Evolutionary conservation across 1,284 basidiomycete genomes (phyloP), one percentile per base, ranked within the genome.

Genomic region (Moniliophthora roreri): DNA sequence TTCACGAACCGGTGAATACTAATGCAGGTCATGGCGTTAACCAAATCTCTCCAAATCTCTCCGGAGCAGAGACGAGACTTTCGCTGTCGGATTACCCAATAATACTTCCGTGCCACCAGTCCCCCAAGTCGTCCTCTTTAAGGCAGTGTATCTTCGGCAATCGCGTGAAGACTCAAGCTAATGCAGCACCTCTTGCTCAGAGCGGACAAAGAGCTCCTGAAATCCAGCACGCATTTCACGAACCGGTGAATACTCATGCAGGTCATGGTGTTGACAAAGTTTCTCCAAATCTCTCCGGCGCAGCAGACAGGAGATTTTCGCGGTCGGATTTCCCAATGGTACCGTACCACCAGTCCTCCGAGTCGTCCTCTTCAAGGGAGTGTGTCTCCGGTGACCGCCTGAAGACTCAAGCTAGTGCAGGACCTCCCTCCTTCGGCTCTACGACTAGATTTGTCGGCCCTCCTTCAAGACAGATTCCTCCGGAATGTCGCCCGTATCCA

Each of bases 21-120:
- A 32, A n/a, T 18, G 13, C 28, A 13, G 44, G 28, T 26, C 11
- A 26, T 46, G 3, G 13, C 7, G 44, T n/a, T 8, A 15, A 46
- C n/a, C 26, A 11, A 32, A 11, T 32, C 11, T 11, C n/a, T n/a
- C n/a, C n/a, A n/a, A n/a, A n/a, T n/a, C n/a, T n/a, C n/a, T n/a
- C n/a, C n/a, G n/a, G n/a, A n/a, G n/a, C n/a, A 11, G 28, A 46
- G 44, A 32, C 23, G 26, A 28, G 28, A 18, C 5, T 46, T 10
- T 46, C 44, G 28, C 16, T 46, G 10, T 46, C 44, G 6, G 44
- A 46, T 4, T 46, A 28, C 15, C 44, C 44, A n/a, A 46, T 46
- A 24, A 21, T 24, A 15, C 44, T 24, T 10, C 10, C 5, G n/a
- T 28, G 28, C 1, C n/a, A 39, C 38, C 38, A 16, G n/a, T 21